Evolutionary conservation across 441 rosid species (phyloP), one percentile per base, ranked within the genome.

Genomic region (Sinapis alba): DNA sequence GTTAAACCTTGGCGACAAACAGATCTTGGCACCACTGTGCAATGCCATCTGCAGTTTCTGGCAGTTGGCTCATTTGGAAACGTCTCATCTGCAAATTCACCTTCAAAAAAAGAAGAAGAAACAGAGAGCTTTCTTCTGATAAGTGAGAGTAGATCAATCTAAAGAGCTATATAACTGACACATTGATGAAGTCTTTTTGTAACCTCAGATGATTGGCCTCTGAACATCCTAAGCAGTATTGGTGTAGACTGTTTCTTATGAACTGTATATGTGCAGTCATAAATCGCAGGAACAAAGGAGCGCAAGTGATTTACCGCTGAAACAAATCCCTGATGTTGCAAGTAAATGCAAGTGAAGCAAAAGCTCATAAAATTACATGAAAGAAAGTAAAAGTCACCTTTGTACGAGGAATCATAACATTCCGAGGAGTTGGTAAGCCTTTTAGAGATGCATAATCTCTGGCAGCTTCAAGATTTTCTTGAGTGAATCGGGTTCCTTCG

Each of bases 401-500:
- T 7, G 94, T 91, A 26, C 93, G 94, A 68, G 98, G 97, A 78
- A 93, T 82, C 81, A 91, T 67, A 56, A 91, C 90, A 79, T 91
- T 93, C 61, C 83, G 84, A 16, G 97, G 97, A 62, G 83, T 20
- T 2, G 92, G 93, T 53, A 89, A 78, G 30, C 94, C 86, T 65
- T 65, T 81, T 7, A 83, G 69, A 78, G 82, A 74, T 57, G 98
- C 97, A 69, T 78, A 93, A 6, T 82, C 84, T 79, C 87, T 92
- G 38, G 97, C 91, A 16, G 85, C 90, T 79, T 77, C 73, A 76
- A 93, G 96, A 66, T 93, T 93, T 32, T 81, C 86, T 23, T 80
- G 89, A 2, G 94, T 93, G 65, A 91, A 85, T 32, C 97, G 94
- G 74, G 97, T 91, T 81, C 98, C 98, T 80, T 91, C 97, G 0